Base-by-base conservation (phyloP, 2,329 filamentous ascomycete genomes). In the Pezicula radicicola region DNA sequence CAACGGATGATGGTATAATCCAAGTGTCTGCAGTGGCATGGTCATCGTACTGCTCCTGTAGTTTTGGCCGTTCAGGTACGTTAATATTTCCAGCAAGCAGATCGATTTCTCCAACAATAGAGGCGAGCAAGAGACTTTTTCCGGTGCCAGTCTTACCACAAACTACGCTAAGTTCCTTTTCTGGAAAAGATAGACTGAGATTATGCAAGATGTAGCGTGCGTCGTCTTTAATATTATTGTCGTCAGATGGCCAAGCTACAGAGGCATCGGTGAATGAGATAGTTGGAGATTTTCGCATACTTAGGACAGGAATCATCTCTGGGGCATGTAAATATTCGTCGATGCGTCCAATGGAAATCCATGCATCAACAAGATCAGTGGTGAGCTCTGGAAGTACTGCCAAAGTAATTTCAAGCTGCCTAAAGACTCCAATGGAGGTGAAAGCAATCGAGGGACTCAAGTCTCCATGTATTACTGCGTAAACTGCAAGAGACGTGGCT, bases 61-160 rank as follows among this genome's bases (percentile, higher is more conserved):
- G 69, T 0, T 73, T 57, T 1, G 79, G 78, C 0, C 80, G 70
- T 13, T 64, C 66, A 1, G 83, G 83, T 1, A 80, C 72, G 30
- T 77, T 77, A 45, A 93, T 72, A 4, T 70, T 73, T 1, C 89
- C 89, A 0, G 74, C 68, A 0, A 92, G 66, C 2, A 91, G 63
- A 54, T 92, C 88, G 3, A 83, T 82, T 68, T 93, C 89, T 2
- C 89, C 89, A 4, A 93, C 77, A 25, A 93, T 82, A 0, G 88
- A 80, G 1, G 87, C 80, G 6, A 94, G 75, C 56, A 94, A 72
- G 39, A 93, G 70, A 66, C 85, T 90, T 71, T 93, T 93, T 15
- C 89, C 89, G 7, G 84, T 84, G 0, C 89, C 89, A 0, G 89
- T 93, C 64, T 86, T 86, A 1, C 89, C 89, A 3, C 86, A 88